Conservation (phyloP, 495 filamentous ascomycete species). For the Amniculicola lignicola region DNA sequence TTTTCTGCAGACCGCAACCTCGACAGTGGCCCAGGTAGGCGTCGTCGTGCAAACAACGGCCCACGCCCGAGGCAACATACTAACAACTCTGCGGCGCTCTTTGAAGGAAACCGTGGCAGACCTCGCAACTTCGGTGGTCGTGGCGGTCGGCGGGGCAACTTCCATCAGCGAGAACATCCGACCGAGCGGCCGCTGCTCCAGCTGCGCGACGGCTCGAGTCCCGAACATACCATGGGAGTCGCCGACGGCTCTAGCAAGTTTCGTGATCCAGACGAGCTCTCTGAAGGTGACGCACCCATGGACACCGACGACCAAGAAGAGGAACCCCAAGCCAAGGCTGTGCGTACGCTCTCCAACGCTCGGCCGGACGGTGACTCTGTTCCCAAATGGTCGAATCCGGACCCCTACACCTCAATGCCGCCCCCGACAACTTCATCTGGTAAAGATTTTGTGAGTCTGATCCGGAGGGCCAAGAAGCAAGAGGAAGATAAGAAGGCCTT, state of each 20-base stretch:
- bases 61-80: too few species aligned
- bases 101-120: too few species aligned
- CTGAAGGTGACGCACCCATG: constrained; percentile 24
- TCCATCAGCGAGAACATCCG: constrained; percentile 7
- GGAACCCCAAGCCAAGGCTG: constrained; percentile 1
- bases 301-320: constrained; percentile 17
- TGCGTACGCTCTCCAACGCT: neutral
- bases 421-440: constrained; percentile 61
- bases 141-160: constrained; percentile 2
- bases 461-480: constrained; percentile 73
- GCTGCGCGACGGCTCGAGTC: constrained; percentile 10
- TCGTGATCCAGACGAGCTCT: constrained; percentile 29
- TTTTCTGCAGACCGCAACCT: too few species aligned
- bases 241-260: constrained; percentile 25
- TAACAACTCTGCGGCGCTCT: too few species aligned
- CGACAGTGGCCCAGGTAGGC: too few species aligned
- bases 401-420: constrained; percentile 81
- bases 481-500: constrained; percentile 39
- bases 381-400: constrained; percentile 90
- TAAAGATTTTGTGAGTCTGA: constrained; percentile 79
- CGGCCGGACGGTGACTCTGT: constrained; percentile 43
- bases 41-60: too few species aligned
- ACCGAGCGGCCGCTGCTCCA: constrained; percentile 32
- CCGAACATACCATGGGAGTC: constrained; percentile 33
- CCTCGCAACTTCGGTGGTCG: neutral